phyloP scores from a whole-genome alignment of 306 rosid genomes.

The Cucumis melo region DNA sequence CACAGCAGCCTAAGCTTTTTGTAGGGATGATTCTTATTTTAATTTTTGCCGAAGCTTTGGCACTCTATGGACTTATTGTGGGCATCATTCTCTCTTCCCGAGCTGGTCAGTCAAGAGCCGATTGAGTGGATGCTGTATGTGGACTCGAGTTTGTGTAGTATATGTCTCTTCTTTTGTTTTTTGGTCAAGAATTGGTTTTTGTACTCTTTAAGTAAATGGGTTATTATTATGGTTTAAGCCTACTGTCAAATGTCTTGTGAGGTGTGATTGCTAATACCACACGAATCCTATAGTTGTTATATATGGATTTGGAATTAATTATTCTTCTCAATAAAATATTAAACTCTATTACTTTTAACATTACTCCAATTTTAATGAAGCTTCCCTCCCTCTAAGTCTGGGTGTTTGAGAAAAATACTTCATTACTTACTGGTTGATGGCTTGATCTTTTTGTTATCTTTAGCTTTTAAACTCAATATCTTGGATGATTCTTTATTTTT shows the following conservation, averaged over 20 bases:
- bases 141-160: neutral
- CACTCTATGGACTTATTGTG: conserved; percentile 44
- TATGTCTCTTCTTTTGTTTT: neutral
- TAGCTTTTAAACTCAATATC: neutral
- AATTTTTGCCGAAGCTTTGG: conserved; percentile 47
- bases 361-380: neutral
- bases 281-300: neutral
- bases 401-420: neutral
- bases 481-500: neutral
- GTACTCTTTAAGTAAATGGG: neutral
- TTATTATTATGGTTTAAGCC: neutral
- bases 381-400: neutral
- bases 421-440: neutral
- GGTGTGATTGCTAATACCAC: neutral
- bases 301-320: neutral
- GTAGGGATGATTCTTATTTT: conserved; percentile 46
- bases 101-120: conserved; percentile 52
- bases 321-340: conserved; percentile 4
- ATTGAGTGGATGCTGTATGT: conserved; percentile 2
- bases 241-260: neutral
- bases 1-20: conserved; percentile 46
- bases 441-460: neutral
- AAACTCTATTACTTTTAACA: neutral
- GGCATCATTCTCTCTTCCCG: conserved; percentile 55
- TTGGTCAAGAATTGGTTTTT: neutral